Percentiles rank a stretch among this genome's conserved stretches.
phyloP scores from a whole-genome alignment of 1,284 basidiomycete genomes.

The Phaffia rhodozyma region DNA sequence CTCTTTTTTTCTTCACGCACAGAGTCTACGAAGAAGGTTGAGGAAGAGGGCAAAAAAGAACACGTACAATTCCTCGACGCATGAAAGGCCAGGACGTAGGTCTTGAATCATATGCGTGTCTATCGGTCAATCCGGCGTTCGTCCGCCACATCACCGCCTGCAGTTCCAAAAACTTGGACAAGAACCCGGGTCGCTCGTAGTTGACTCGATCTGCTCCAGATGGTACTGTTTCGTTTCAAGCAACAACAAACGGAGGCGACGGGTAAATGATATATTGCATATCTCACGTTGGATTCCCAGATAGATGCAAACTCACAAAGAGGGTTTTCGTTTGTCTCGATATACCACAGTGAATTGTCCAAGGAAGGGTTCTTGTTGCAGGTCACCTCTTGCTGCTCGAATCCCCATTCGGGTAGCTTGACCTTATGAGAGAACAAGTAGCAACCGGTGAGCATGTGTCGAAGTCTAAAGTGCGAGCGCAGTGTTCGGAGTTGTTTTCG shows the following conservation, averaged over 20 bases:
- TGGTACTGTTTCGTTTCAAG: conserved; percentile 43
- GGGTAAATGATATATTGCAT: conserved; percentile 8
- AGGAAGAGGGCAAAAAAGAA: too few species aligned
- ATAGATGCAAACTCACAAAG: conserved; percentile 45
- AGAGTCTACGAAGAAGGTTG: too few species aligned
- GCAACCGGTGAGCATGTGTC: conserved; percentile 79
- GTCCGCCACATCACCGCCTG: conserved; percentile 98
- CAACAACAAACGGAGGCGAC: conserved; percentile 10
- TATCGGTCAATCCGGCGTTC: conserved; percentile 86
- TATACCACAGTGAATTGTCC: conserved; percentile 85
- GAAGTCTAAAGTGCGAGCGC: conserved; percentile 68
- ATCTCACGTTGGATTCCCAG: neutral
- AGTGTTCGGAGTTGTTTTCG: conserved; percentile 63
- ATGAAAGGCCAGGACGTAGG: conserved; percentile 81
- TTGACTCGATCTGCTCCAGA: conserved; percentile 67
- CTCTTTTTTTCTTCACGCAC: too few species aligned
- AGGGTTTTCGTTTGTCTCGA: conserved; percentile 76
- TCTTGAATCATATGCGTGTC: conserved; percentile 87
- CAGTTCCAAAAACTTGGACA: conserved; percentile 81
- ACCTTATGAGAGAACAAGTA: conserved; percentile 98
- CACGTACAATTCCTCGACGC: conserved; percentile 76
- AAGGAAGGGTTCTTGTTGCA: conserved; percentile 92
- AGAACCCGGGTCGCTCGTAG: conserved; percentile 73
- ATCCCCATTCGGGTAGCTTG: conserved; percentile 94
- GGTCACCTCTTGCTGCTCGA: conserved; percentile 95